Percentiles rank a stretch among this genome's conserved stretches.
phyloP scores from a whole-genome alignment of 1,139 yeast genomes.

The Sugiyamaella castrensis region DNA sequence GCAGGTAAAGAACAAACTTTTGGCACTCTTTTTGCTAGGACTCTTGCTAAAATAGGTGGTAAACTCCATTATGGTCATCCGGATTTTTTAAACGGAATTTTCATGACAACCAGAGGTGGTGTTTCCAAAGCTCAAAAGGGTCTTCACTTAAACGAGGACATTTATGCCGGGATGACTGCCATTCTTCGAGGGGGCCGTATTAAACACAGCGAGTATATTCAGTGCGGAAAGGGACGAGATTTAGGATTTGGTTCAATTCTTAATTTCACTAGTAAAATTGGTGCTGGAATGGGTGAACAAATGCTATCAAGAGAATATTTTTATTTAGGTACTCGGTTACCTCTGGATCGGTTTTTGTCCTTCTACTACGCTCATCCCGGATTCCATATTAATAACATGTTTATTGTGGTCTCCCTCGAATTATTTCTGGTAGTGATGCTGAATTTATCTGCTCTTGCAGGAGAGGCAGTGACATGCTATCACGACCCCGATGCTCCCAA shows the following conservation, averaged over 20 bases:
- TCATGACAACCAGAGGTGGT: constrained; percentile 90
- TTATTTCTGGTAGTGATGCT: constrained; percentile 64
- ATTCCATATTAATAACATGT: constrained; percentile 77
- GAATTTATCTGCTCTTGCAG: constrained; percentile 61
- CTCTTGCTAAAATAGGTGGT: constrained; percentile 82
- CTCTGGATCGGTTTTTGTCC: constrained; percentile 75
- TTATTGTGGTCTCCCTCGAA: constrained; percentile 72
- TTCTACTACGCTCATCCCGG: constrained; percentile 93
- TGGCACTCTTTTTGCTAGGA: constrained; percentile 84
- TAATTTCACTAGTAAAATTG: constrained; percentile 83
- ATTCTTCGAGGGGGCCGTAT: constrained; percentile 78
- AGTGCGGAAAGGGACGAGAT: constrained; percentile 91
- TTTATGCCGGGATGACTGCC: constrained; percentile 89
- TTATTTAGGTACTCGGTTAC: constrained; percentile 73
- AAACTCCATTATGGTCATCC: constrained; percentile 92
- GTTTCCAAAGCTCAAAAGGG: constrained; percentile 87
- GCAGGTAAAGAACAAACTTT: constrained; percentile 94
- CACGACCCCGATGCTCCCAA: constrained; percentile 53
- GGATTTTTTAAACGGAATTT: constrained; percentile 76
- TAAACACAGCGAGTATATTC: constrained; percentile 83
- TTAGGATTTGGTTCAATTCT: constrained; percentile 81
- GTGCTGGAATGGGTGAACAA: constrained; percentile 96
- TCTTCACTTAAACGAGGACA: constrained; percentile 82
- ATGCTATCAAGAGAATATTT: constrained; percentile 79
- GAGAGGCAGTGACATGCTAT: constrained; percentile 58